A percentile compares a stretch with the other conserved stretches of the same genome.
These are phyloP conservation scores for Leccinum angustisporum DNA, from an alignment of 1,284 basidiomycete species.

Conservation along the genomic window DNA sequence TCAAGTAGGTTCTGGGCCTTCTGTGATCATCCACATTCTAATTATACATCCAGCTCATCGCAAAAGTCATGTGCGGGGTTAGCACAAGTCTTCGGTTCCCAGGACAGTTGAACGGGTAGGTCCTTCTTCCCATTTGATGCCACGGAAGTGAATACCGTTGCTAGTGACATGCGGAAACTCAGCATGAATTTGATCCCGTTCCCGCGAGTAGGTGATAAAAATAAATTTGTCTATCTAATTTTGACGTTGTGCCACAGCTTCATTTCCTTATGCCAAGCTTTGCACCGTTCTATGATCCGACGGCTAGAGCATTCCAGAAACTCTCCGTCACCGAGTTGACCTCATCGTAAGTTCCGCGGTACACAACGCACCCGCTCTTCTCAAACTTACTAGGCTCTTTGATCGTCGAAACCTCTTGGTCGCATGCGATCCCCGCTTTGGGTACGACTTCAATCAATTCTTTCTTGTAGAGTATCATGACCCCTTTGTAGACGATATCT, in stretches of 20 bases:
- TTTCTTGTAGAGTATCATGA: background rate
- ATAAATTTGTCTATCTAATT: background rate
- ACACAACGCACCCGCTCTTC: conserved; percentile 2
- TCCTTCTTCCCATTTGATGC: background rate
- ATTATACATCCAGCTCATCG: conserved; percentile 55
- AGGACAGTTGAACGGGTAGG: conserved; percentile 86
- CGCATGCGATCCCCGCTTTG: conserved; percentile 80
- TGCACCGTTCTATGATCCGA: conserved; percentile 74
- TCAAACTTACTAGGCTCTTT: conserved; percentile 56
- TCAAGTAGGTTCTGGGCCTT: conserved; percentile 48
- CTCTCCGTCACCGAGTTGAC: conserved; percentile 70
- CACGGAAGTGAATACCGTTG: conserved; percentile 2
- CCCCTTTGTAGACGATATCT: conserved; percentile 64
- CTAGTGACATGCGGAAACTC: conserved; percentile 88
- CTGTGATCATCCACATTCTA: background rate
- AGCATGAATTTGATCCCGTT: conserved; percentile 93
- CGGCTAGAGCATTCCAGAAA: conserved; percentile 61
- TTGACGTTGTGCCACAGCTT: conserved; percentile 45
- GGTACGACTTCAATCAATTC: conserved; percentile 43
- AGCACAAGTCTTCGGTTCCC: conserved; percentile 92
- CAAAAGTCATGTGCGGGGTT: conserved; percentile 87
- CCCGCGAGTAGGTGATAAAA: conserved; percentile 63
- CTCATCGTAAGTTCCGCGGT: conserved; percentile 47
- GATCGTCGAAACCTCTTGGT: conserved; percentile 80
- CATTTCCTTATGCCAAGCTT: conserved; percentile 92